Evolutionary conservation across 208 protist species (phyloP), one percentile per base, ranked within the genome.

Genomic region (Leishmania arabica): DNA sequence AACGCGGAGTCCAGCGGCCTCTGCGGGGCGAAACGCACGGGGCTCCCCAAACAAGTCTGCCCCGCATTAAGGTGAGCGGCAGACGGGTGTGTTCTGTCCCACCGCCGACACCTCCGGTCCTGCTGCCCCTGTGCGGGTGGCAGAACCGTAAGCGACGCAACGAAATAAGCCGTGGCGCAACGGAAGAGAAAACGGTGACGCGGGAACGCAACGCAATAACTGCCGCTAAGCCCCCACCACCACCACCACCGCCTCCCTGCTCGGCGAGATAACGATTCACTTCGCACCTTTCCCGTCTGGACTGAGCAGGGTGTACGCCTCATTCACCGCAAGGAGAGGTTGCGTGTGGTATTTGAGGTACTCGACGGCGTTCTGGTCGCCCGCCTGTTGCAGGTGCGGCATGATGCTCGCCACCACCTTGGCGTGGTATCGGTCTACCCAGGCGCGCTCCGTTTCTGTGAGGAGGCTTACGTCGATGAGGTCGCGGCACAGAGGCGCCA

Each of bases 401-500:
- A 77, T 75, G 31, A 97, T 75, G 27, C 76, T 77, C 21, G 78
- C 79, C 13, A 81, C 56, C 51, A 97, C 94, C 64, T 77, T 82
- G 58, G 70, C 76, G 84, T 97, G 92, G 86, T 98, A 98, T 17
- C 42, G 86, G 80, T 98, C 89, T 60, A 98, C 88, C 86, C 89
- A 93, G 75, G 88, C 53, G 53, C 78, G 81, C 86, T 95, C 98
- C 81, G 42, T 75, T 79, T 76, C 80, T 4, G 91, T 96, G 24
- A 99, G 88, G 24, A 97, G 78, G 24, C 74, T 37, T 0, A 88
- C 66, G 70, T 99, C 92, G 81, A 99, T 96, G n/a, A 99, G 84
- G 60, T 98, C 93, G 24, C 84, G 81, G 83, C 97, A 96, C 19
- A 99, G 90, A 49, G 98, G 98, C 15, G 87, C 95, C 66, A 98